Evolutionary conservation across 805 yeast species (phyloP).

Genomic region (Metschnikowia bowlesiae): DNA sequence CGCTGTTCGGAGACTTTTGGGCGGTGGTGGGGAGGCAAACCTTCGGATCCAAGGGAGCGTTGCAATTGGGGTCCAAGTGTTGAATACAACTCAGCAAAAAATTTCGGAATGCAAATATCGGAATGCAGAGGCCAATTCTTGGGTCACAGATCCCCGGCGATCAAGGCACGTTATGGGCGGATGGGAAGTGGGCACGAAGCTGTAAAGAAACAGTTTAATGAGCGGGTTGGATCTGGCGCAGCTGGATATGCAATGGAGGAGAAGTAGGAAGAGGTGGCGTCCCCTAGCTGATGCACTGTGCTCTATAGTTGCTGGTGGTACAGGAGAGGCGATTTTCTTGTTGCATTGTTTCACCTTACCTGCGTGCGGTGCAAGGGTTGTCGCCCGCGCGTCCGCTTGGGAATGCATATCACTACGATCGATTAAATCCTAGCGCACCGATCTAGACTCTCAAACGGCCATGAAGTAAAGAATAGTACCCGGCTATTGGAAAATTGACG

Average conservation of each 20-base stretch:
- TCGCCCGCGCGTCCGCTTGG: conserved; percentile 2
- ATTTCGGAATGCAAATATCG: not conserved
- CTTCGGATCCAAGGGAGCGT: not conserved
- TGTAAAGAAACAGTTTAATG: not conserved
- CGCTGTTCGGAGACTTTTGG: not conserved
- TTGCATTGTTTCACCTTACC: conserved; percentile 5
- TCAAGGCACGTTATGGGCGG: not conserved
- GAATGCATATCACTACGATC: not conserved
- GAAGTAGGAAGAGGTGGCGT: not conserved
- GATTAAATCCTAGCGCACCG: not conserved
- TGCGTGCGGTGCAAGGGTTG: conserved; percentile 3
- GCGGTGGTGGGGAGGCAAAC: not conserved
- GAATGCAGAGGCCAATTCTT: not conserved
- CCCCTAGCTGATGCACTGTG: not conserved
- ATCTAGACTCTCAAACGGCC: not conserved
- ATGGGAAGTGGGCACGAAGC: not conserved
- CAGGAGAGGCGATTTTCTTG: not conserved
- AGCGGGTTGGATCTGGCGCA: not conserved
- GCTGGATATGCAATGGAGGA: too few species aligned
- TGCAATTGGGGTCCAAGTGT: not conserved
- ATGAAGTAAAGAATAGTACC: not conserved
- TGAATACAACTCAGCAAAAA: not conserved
- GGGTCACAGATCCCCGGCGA: not conserved
- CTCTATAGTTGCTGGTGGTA: not conserved
- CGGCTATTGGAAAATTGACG: too few species aligned